Base-by-base conservation (phyloP, 106 monocot genomes). In the Dendrobium huoshanense region DNA sequence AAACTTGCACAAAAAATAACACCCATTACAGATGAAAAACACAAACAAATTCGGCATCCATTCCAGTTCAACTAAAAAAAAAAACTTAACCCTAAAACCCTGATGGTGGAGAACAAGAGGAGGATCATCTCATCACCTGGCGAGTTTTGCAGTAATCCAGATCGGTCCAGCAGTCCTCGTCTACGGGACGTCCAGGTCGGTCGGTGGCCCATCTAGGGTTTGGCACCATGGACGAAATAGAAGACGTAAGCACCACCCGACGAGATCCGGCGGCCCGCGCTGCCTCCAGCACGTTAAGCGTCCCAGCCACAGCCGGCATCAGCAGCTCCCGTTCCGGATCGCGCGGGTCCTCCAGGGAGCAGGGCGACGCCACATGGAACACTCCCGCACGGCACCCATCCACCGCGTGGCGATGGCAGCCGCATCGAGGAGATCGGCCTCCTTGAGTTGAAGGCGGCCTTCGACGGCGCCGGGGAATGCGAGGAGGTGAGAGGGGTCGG, bases 161-260 rank as follows among this genome's bases (percentile, higher is more conserved):
- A 83, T 94, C 91, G 2, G 87, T 87, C 93, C 91, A 94, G 85
- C 82, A 91, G 7, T 80, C 78, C 87, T 94, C 91, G 55, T 88
- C 86, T 7, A 94, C 82, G 13, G 78, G 61, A 72, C 78, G n/a
- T 7, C 82, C 85, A 0, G 82, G 83, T 41, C 40, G 68, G 29
- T 51, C 75, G 56, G 9, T 10, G 19, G 67, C 86, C 93, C 90
- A 93, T 45, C 77, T 19, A n/a, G 89, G 91, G 43, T 87, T 89
- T 3, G 93, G 93, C 37, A 89, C 91, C 87, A 94, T 86, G n/a
- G 89, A 85, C 5, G 91, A 82, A 20, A 91, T 87, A 24, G 93
- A 91, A 8, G 89, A 87, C 3, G 89, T 94, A 47, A 91, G 27
- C 72, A 91, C 91, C 78, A 94, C 93, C 80, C 91, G 85, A 55